Evolutionary conservation across 805 yeast species (phyloP), one percentile per base, ranked within the genome.

Genomic region (Ogataea trehalophila): DNA sequence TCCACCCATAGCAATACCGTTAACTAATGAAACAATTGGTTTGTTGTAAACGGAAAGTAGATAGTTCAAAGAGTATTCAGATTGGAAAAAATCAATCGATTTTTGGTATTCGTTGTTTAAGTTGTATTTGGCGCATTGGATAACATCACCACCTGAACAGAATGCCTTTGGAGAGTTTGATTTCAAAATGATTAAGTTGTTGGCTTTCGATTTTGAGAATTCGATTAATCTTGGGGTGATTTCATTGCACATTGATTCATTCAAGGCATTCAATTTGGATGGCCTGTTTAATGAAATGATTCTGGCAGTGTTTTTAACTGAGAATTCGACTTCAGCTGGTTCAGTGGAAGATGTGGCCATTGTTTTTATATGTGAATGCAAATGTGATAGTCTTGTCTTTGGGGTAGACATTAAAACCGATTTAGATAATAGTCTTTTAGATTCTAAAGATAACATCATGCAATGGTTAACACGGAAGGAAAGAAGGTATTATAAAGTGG

Each of bases 1-100:
- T 44, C 98, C 98, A 46, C 98, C 99, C 96, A 94, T 89, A 26
- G 92, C 88, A 58, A 92, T 87, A 20, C 98, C 97, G 62, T 94
- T 84, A 81, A 86, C 83, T 36, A 89, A 60, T 0, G 95, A 74
- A n/a, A 94, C 83, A 50, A 87, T 76, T 1, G 98, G 98, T 71
- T 90, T 92, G 49, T 82, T 72, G 58, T 81, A 90, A n/a, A 92
- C 83, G 9, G 95, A 83, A 50, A 91, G 72, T 43, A 84, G 70
- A 60, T 83, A 86, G 71, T 94, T 83, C 60, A 94, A 70, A 51
- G 83, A 80, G 70, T 94, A 92, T 68, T 92, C 98, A 46, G 74
- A 65, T 50, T 80, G 77, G 72, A 94, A 92, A 68, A 85, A 87
- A 49, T 77, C 77, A 33, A 80, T 62, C 3, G 89, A 80, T 38